A percentile compares a stretch with the other conserved stretches of the same genome.
Conservation (phyloP, 306 rosid species). For the Prunus campanulata region DNA sequence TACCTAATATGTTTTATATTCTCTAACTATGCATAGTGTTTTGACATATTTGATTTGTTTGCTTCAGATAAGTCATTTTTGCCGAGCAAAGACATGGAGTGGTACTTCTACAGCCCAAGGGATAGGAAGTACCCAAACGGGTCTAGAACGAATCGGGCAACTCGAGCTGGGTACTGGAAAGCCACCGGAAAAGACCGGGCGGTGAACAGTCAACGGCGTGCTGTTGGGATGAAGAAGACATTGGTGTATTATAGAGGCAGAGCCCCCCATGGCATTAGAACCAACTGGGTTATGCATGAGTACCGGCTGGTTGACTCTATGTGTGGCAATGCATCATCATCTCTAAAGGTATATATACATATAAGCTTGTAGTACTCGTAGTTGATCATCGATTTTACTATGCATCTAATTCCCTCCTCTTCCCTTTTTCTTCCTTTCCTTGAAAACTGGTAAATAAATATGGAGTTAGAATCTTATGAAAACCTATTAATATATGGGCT, state of each 20-base stretch:
- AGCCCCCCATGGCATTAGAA: constrained; percentile 92
- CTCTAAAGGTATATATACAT: constrained; percentile 63
- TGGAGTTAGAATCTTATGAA: background rate
- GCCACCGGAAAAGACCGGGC: constrained; percentile 90
- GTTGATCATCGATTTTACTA: background rate
- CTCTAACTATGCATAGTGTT: background rate
- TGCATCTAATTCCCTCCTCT: background rate
- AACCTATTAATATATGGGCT: background rate
- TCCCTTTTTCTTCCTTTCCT: background rate
- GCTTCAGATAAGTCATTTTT: constrained; percentile 67
- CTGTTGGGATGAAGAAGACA: constrained; percentile 91
- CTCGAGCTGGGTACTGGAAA: constrained; percentile 90
- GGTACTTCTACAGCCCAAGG: constrained; percentile 94
- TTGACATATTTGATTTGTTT: background rate
- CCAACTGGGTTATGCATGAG: constrained; percentile 98
- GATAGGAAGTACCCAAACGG: constrained; percentile 97
- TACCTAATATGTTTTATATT: background rate
- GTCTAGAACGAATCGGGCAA: constrained; percentile 92
- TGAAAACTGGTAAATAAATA: background rate
- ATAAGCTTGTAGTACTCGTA: background rate
- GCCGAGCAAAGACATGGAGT: constrained; percentile 95
- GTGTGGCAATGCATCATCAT: constrained; percentile 41
- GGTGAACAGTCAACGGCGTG: constrained; percentile 59
- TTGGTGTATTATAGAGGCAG: constrained; percentile 87
- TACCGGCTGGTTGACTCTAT: constrained; percentile 65